Base-by-base conservation (phyloP, 2,329 filamentous ascomycete species). In the Epicoccum sorghinum region DNA sequence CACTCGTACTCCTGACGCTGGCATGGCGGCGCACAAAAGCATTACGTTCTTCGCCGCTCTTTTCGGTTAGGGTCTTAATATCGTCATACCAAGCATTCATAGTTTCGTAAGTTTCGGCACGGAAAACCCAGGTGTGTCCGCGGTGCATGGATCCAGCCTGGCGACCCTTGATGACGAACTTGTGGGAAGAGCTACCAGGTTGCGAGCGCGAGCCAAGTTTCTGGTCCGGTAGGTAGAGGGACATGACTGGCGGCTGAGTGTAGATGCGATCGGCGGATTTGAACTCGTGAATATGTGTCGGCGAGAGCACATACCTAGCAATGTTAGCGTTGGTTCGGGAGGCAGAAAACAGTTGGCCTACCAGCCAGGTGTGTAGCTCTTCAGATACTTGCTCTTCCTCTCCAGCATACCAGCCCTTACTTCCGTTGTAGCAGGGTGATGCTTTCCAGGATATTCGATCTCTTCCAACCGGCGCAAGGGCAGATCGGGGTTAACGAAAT, bases 41-140 rank as follows among this genome's bases (percentile, higher is more conserved):
- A 73, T 86, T 90, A 36, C 93, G 89, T 70, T 96, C 93, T 73
- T 96, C 91, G 25, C 91, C 89, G 23, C 89, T 89, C 76, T 90
- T 93, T 73, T 96, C 92, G 4, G 91, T 97, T 58, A 99, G 80
- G 37, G 84, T 86, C 74, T 93, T 92, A 73, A 99, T 93, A 68
- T 96, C 93, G 48, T 95, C 89, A 73, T 92, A 98, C 87, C 95
- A 99, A 40, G 92, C 91, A 80, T 96, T 87, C 93, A 98, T 97
- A 12, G 93, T 97, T 65, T 98, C 93, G 74, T 96, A 81, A 2
- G 83, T 83, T 69, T 88, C 86, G 22, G 86, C 86, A 48, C 86
- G 81, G 77, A 88, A 88, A 8, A 88, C 84, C 86, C 86, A 88
- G 35, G 84, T 84, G 69, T 88, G 86, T 30, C 85, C 85, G 59